These are phyloP conservation scores for Vaccinium darrowii DNA, from an alignment of 148 eudicot species.

Conservation along the genomic window DNA sequence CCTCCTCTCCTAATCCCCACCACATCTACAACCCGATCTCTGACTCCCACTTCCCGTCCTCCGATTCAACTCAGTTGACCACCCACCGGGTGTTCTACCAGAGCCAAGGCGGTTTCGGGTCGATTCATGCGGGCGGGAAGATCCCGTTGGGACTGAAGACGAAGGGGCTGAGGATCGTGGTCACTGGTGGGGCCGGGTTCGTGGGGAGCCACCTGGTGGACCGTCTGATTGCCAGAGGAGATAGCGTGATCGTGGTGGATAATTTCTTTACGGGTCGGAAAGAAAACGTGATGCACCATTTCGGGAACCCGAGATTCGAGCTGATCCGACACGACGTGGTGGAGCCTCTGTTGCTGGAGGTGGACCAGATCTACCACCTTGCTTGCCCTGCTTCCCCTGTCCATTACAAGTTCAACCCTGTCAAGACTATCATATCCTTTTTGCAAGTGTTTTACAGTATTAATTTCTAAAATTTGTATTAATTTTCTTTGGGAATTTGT, in stretches of 20 bases:
- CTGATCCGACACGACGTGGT: conserved; percentile 74
- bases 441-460: too few relatives aligned
- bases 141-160: conserved; percentile 51
- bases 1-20: background rate
- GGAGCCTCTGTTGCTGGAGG: conserved; percentile 62
- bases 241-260: conserved; percentile 71
- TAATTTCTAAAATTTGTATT: too few relatives aligned
- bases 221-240: conserved; percentile 54
- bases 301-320: conserved; percentile 72
- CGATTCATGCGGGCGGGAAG: conserved; percentile 34
- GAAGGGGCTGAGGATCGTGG: conserved; percentile 51
- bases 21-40: conserved; percentile 19
- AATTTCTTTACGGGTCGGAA: conserved; percentile 70
- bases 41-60: conserved; percentile 25
- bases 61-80: conserved; percentile 30
- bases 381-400: conserved; percentile 49
- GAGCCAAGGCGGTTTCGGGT: background rate
- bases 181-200: conserved; percentile 71
- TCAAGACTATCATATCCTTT: conserved; percentile 64
- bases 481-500: background rate
- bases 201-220: conserved; percentile 71
- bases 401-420: conserved; percentile 40
- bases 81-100: background rate
- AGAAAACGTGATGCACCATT: conserved; percentile 70
- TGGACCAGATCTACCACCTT: conserved; percentile 64